Base-by-base conservation (phyloP, 441 rosid species). In the Lepidium campestre region DNA sequence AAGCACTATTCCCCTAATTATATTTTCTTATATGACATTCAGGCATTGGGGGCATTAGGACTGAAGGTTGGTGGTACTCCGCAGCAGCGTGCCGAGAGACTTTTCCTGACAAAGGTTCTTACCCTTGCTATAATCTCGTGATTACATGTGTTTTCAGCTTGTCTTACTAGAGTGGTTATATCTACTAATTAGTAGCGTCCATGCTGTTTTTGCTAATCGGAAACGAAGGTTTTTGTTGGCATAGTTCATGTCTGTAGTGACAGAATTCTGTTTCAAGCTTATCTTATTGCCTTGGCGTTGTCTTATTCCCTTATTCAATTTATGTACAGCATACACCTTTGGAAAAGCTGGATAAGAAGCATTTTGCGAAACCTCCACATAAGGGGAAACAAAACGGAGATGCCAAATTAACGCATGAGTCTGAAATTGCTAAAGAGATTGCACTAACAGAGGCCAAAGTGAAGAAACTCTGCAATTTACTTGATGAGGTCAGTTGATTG, bases 41-140 rank as follows among this genome's bases (percentile, higher is more conserved):
- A 92, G 98, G 98, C 91, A 32, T 76, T 90, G 80, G 85, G 85
- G 62, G 91, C 98, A 47, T 73, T 92, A 74, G 98, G 98, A 74
- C 79, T 95, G 71, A 95, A 92, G 79, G 80, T 87, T 77, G 98
- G 99, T 41, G 99, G 99, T 50, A 92, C 98, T 19, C 74, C 79
- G 50, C 92, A 86, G 81, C 97, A 88, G 82, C 96, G 97, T 25
- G 98, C 96, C 3, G 97, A 95, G 83, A 83, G 98, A 81, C 96
- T 95, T 71, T 87, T 95, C 77, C 89, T 92, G 53, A 86, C 93
- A 27, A 92, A 95, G 98, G 97, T 92, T 32, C 22, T 11, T 62
- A 15, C 20, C 27, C 61, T 60, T 41, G 22, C 54, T 61, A 34
- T 29, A 7, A 6, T 42, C 37, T 57, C 45, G 14, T 57, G 7